A percentile compares a stretch with the other conserved stretches of the same genome.
Evolutionary conservation across 768 basidiomycete species (phyloP).

Genomic region (Lactarius sanguifluus): DNA sequence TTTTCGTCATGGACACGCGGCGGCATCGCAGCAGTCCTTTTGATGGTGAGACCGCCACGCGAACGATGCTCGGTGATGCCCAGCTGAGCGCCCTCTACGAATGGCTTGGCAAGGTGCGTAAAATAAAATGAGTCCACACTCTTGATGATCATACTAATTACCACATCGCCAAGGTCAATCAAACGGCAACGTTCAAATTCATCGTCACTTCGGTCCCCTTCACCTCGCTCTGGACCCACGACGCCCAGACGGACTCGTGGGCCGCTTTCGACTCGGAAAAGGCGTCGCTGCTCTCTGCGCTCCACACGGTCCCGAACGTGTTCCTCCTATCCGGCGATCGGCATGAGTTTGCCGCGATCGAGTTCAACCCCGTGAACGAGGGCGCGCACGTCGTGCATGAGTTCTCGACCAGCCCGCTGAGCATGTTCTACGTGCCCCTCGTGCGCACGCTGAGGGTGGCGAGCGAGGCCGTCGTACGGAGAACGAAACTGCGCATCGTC

Average conservation of each 20-base stretch:
- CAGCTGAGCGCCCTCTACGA: conserved; percentile 60
- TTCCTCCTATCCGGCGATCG: conserved; percentile 70
- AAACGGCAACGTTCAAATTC: conserved; percentile 75
- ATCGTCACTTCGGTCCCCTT: conserved; percentile 73
- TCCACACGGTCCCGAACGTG: conserved; percentile 70
- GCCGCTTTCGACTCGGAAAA: conserved; percentile 63
- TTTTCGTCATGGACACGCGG: conserved; percentile 78
- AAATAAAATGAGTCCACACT: background rate
- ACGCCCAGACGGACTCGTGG: conserved; percentile 68
- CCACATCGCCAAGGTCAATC: conserved; percentile 49
- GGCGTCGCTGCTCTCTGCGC: conserved; percentile 50
- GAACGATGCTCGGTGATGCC: conserved; percentile 67
- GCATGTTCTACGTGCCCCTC: conserved; percentile 67
- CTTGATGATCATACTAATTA: background rate
- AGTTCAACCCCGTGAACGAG: conserved; percentile 46
- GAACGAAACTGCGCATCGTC: conserved; percentile 31
- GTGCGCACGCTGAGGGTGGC: conserved; percentile 49
- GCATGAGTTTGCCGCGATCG: conserved; percentile 76
- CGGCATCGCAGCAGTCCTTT: conserved; percentile 50
- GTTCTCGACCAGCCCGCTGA: conserved; percentile 68
- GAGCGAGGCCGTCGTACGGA: conserved; percentile 47
- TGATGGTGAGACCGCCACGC: conserved; percentile 41
- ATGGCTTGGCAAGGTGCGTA: conserved; percentile 57
- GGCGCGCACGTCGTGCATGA: conserved; percentile 50
- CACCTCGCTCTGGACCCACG: conserved; percentile 66